Evolutionary conservation across 805 yeast genomes (phyloP).

Genomic region (Suhomyces xylopsoci): DNA sequence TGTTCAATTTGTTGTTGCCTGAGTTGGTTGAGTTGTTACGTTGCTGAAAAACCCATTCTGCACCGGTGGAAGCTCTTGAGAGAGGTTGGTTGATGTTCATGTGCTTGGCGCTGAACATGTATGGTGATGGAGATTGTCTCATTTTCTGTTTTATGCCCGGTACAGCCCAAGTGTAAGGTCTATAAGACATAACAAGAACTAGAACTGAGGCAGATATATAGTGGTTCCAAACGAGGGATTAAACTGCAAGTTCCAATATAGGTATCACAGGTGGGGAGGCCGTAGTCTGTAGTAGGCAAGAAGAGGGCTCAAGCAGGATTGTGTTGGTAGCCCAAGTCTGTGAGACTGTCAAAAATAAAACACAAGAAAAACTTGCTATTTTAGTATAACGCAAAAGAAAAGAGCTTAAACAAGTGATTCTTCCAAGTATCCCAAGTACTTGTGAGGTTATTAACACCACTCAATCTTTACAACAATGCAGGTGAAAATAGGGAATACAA

Average conservation of each 20-base stretch:
- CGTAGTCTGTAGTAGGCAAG: background rate
- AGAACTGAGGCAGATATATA: background rate
- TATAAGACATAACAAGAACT: constrained; percentile 9
- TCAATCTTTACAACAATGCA: background rate
- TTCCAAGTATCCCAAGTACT: background rate
- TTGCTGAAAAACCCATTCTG: constrained; percentile 27
- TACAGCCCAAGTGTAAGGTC: constrained; percentile 17
- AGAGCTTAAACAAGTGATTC: background rate
- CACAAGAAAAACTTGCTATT: background rate
- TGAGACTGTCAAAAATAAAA: background rate
- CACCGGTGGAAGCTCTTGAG: constrained; percentile 38
- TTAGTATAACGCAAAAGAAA: background rate
- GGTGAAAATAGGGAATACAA: background rate
- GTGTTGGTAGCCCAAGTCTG: background rate
- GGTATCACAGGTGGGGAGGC: background rate
- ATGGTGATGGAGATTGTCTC: constrained; percentile 24
- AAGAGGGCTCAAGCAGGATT: background rate
- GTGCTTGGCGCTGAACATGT: constrained; percentile 31
- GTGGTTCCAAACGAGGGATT: background rate
- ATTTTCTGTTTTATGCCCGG: constrained; percentile 14
- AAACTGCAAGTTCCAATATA: background rate
- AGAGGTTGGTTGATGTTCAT: constrained; percentile 43
- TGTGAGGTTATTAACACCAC: background rate
- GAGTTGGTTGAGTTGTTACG: constrained; percentile 7
- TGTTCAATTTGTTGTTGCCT: constrained; percentile 2